Percentiles rank a stretch among this genome's conserved stretches.
Conservation (phyloP, 2,329 filamentous ascomycete genomes). For the Nothophaeocryptopus gaeumannii region DNA sequence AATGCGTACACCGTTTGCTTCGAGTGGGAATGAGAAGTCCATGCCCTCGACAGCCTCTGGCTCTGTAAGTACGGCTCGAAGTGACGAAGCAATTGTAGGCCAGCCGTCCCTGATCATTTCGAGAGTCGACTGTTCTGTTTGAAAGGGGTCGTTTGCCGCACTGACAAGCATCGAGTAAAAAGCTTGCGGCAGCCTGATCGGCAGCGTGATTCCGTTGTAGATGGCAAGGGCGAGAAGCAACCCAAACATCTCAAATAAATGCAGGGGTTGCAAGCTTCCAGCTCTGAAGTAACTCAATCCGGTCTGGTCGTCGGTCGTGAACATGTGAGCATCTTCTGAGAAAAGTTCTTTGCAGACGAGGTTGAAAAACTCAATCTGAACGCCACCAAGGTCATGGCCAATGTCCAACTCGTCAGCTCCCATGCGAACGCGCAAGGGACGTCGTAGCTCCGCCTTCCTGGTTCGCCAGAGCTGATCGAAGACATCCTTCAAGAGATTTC, state of each 20-base stretch:
- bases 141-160: neutral
- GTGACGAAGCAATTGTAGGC: slow-evolving; percentile 73
- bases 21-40: slow-evolving; percentile 80
- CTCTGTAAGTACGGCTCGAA: slow-evolving; percentile 70
- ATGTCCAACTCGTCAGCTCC: slow-evolving; percentile 78
- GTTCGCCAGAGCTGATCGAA: slow-evolving; percentile 89
- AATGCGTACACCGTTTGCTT: slow-evolving; percentile 53
- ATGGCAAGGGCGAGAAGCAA: slow-evolving; percentile 84
- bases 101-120: slow-evolving; percentile 83
- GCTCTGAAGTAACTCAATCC: slow-evolving; percentile 87
- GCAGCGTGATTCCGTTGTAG: slow-evolving; percentile 89
- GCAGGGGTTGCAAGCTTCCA: slow-evolving; percentile 73
- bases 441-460: slow-evolving; percentile 74
- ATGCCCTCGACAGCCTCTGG: slow-evolving; percentile 76
- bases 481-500: slow-evolving; percentile 41
- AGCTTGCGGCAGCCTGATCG: slow-evolving; percentile 80
- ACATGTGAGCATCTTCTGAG: slow-evolving; percentile 73
- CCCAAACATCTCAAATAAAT: slow-evolving; percentile 88
- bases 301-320: slow-evolving; percentile 72
- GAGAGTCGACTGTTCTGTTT: slow-evolving; percentile 42
- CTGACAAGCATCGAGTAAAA: slow-evolving; percentile 75
- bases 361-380: slow-evolving; percentile 95
- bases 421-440: slow-evolving; percentile 83
- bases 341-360: slow-evolving; percentile 77
- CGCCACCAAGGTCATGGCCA: slow-evolving; percentile 88